phyloP scores from a whole-genome alignment of 129 eudicot genomes.

The Ambrosia trifida region DNA sequence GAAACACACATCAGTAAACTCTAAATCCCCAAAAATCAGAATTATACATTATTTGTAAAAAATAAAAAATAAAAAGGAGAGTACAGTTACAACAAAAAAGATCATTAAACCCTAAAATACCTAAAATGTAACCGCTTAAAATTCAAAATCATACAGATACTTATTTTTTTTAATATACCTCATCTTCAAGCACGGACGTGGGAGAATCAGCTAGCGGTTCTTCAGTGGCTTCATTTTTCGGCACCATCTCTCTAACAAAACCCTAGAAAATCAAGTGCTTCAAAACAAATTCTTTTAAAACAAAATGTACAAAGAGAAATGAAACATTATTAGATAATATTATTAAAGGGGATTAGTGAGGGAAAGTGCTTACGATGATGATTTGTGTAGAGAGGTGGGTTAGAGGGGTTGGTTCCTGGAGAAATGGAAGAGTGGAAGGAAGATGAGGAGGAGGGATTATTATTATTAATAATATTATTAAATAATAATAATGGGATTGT shows the following conservation, averaged over 20 bases:
- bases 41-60: too few relatives aligned
- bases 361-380: constrained; percentile 8
- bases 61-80: too few relatives aligned
- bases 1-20: too few relatives aligned
- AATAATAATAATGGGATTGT: constrained; percentile 4
- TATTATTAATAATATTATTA: not conserved
- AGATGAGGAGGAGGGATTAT: constrained; percentile 6
- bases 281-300: not conserved
- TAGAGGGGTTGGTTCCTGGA: too few relatives aligned
- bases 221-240: constrained; percentile 42
- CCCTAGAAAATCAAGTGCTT: constrained; percentile 21
- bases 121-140: too few relatives aligned
- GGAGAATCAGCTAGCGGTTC: constrained; percentile 78
- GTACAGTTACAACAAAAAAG: too few relatives aligned
- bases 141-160: too few relatives aligned
- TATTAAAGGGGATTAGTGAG: not conserved
- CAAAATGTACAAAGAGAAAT: not conserved
- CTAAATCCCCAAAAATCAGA: too few relatives aligned
- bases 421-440: not conserved
- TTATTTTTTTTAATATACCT: too few relatives aligned
- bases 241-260: constrained; percentile 50
- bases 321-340: not conserved
- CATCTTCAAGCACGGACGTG: constrained; percentile 92
- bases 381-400: constrained; percentile 17
- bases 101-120: too few relatives aligned